Evolutionary conservation across 129 eudicot species (phyloP), one percentile per base, ranked within the genome.

Genomic region (Tagetes erecta): DNA sequence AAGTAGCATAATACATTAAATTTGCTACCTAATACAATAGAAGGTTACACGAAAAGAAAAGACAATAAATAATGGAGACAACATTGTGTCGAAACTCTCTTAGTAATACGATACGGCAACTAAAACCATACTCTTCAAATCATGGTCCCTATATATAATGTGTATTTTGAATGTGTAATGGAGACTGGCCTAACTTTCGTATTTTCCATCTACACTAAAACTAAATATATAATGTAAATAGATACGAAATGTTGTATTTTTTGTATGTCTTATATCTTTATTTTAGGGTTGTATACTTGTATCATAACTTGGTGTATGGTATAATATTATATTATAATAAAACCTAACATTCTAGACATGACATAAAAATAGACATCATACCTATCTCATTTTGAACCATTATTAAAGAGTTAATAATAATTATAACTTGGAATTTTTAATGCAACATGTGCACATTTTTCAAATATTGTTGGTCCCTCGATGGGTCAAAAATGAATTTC

Each of bases 401-500:
- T 40, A 71, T 63, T 6, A 33, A 45, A 53, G 33, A 46, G 34
- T 51, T 36, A 41, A 44, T 62, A 39, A 40, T 62, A 67, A 47
- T 40, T 67, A 50, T 55, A 71, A 78, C 57, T 63, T 64, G 33
- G 78, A 72, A 55, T 53, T 65, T 64, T 34, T n/a, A 64, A 67
- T 35, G 33, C 39, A 76, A 53, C 62, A 31, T 47, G 76, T 12
- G 53, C 70, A 72, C 66, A 65, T 79, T 37, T 79, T 79, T 65
- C 69, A 72, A 79, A 72, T 72, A 79, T 65, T 72, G 78, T 79
- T 79, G 83, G 83, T 72, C 78, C 83, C 82, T 45, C 67, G 49
- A 66, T 65, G 52, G 52, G 62, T 69, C 64, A 68, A 58, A 77
- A 68, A 58, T 77, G 70, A 69, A 77, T 68, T 68, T 68, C 20